These are phyloP conservation scores for Ormosia semicastrata DNA, from an alignment of 306 rosid species.

Conservation along the genomic window DNA sequence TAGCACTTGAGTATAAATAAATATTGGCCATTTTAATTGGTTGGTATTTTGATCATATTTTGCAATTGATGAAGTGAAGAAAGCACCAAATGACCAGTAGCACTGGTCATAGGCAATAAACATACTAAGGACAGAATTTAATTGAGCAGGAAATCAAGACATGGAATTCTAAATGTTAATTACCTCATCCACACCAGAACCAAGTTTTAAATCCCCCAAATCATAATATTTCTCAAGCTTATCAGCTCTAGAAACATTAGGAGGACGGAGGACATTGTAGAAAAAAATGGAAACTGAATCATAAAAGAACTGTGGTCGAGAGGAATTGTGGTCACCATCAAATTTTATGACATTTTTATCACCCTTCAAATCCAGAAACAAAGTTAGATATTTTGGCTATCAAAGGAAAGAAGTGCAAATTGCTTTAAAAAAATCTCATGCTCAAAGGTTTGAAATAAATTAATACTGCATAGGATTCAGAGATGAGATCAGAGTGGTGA, in stretches of 20 bases:
- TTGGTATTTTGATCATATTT: background rate
- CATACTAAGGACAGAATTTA: constrained; percentile 1
- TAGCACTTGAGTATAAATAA: background rate
- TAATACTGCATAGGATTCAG: constrained; percentile 70
- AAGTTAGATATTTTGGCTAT: constrained; percentile 19
- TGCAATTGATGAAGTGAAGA: background rate
- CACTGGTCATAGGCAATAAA: background rate
- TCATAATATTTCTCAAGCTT: constrained; percentile 91
- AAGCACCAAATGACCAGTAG: background rate
- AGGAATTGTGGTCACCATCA: constrained; percentile 96
- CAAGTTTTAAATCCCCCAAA: constrained; percentile 86
- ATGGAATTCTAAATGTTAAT: constrained; percentile 24
- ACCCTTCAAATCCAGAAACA: constrained; percentile 55
- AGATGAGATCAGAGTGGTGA: constrained; percentile 78
- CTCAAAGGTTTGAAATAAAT: constrained; percentile 25
- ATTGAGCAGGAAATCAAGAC: constrained; percentile 12
- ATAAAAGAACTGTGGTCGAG: constrained; percentile 92
- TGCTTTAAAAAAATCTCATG: constrained; percentile 12
- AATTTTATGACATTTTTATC: constrained; percentile 87
- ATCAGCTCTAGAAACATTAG: constrained; percentile 59
- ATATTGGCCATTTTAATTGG: background rate
- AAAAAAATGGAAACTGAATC: constrained; percentile 98
- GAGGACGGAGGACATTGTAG: constrained; percentile 90
- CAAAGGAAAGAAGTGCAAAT: background rate
- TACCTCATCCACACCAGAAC: constrained; percentile 84